Conservation (phyloP, 2,329 filamentous ascomycete species). For the Ilyonectria robusta region DNA sequence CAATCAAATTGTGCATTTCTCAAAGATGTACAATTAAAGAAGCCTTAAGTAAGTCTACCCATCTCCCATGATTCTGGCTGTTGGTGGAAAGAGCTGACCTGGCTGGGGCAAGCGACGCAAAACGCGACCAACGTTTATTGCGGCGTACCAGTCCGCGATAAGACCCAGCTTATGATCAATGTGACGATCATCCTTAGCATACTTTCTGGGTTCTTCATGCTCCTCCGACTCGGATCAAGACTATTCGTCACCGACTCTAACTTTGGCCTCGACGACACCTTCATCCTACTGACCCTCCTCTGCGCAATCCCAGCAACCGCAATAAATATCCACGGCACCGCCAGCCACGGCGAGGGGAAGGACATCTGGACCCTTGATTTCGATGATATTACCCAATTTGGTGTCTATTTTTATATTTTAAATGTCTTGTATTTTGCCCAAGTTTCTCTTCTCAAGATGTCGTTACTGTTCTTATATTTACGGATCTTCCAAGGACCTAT, state of each 20-base stretch:
- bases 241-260: constrained; percentile 25
- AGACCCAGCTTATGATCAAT: constrained; percentile 24
- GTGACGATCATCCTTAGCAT: constrained; percentile 33
- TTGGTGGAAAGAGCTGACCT: constrained; percentile 1
- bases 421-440: constrained; percentile 32
- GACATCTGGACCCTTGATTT: constrained; percentile 36
- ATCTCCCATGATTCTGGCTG: background rate
- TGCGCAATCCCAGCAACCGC: constrained; percentile 26
- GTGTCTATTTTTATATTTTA: constrained; percentile 25
- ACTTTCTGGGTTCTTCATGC: constrained; percentile 32
- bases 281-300: constrained; percentile 25
- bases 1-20: constrained; percentile 35
- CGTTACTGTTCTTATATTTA: constrained; percentile 33
- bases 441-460: constrained; percentile 30
- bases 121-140: constrained; percentile 32
- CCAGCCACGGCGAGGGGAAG: constrained; percentile 28
- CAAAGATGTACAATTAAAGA: constrained; percentile 37
- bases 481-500: constrained; percentile 29
- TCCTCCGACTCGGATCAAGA: constrained; percentile 37
- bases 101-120: constrained; percentile 15
- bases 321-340: constrained; percentile 34
- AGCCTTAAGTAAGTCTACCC: constrained; percentile 33
- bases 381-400: constrained; percentile 28
- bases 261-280: constrained; percentile 34
- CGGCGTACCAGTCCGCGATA: constrained; percentile 26